Base-by-base conservation (phyloP, 805 yeast species). In the Ogataea methanolica region DNA sequence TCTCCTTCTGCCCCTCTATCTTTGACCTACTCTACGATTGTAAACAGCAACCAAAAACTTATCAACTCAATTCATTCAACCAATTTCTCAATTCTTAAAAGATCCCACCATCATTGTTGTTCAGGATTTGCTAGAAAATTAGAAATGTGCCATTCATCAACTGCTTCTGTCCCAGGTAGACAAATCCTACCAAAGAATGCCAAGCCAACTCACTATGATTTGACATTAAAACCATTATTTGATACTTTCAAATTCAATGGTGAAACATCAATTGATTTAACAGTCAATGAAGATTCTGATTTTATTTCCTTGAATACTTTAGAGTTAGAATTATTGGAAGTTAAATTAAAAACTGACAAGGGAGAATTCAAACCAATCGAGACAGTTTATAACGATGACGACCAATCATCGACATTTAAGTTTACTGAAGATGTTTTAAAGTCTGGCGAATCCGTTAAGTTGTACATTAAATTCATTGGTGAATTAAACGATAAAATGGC, bases 181-280 rank as follows among this genome's bases (percentile, higher is more conserved):
- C 66, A 64, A 49, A 55, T 65, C n/a, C 53, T 67, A 33, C 72
- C 71, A 36, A 53, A 58, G 3, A 74, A 80, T 50, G 88, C 91
- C 53, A 78, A 76, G 54, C 97, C 99, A 33, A 59, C 70, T 38
- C 90, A 88, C 66, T 92, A 92, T 66, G 79, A 82, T 48, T 65
- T 92, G 40, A 71, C 80, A 8, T 68, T 82, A 37, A 64, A 62
- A 45, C 67, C 68, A 7, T 34, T 52, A 12, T 53, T 67, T 39
- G 67, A 63, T 15, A 69, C 71, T 34, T 76, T 76, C 60, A 65
- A 73, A 21, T 82, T 74, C 59, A 59, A 61, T 15, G 88, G 88
- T 23, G 61, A 60, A n/a, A 83, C 76, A n/a, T 56, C 59, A 15
- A 78, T 86, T 49, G 69, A 73, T 43, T 63, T 85, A 42, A 65